Evolutionary conservation across 345 rosid genomes (phyloP).

Genomic region (Citrus inodora): DNA sequence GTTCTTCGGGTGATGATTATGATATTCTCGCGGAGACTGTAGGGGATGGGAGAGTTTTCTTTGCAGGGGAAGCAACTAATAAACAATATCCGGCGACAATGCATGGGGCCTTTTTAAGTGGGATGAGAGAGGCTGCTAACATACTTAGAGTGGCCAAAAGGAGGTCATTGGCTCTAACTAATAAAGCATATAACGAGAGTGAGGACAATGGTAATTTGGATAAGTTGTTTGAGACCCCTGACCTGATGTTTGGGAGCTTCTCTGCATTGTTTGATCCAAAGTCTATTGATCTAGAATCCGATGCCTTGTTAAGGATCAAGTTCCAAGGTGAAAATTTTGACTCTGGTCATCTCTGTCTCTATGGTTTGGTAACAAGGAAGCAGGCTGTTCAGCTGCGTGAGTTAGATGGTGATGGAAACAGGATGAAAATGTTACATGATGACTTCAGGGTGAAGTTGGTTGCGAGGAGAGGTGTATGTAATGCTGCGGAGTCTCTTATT

Average conservation of each 20-base stretch:
- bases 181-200: conserved; percentile 24
- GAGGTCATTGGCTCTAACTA: conserved; percentile 34
- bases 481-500: conserved; percentile 50
- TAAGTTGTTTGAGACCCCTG: conserved; percentile 49
- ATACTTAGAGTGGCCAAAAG: conserved; percentile 70
- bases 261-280: conserved; percentile 55
- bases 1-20: conserved; percentile 97
- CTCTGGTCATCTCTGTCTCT: conserved; percentile 30
- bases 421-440: conserved; percentile 37
- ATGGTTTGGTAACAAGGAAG: conserved; percentile 50
- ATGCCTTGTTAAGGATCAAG: conserved; percentile 47
- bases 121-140: conserved; percentile 97
- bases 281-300: conserved; percentile 44
- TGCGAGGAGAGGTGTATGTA: conserved; percentile 46
- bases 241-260: conserved; percentile 48
- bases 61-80: conserved; percentile 97
- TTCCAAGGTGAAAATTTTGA: conserved; percentile 30
- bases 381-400: conserved; percentile 51
- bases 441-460: conserved; percentile 37
- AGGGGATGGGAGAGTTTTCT: conserved; percentile 93
- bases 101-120: conserved; percentile 97
- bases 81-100: conserved; percentile 95
- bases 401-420: conserved; percentile 44
- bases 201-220: conserved; percentile 32
- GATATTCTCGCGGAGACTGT: conserved; percentile 89